Percentiles rank a stretch among this genome's conserved stretches.
Conservation (phyloP, 257 asterid genomes). For the Handroanthus guayacan region DNA sequence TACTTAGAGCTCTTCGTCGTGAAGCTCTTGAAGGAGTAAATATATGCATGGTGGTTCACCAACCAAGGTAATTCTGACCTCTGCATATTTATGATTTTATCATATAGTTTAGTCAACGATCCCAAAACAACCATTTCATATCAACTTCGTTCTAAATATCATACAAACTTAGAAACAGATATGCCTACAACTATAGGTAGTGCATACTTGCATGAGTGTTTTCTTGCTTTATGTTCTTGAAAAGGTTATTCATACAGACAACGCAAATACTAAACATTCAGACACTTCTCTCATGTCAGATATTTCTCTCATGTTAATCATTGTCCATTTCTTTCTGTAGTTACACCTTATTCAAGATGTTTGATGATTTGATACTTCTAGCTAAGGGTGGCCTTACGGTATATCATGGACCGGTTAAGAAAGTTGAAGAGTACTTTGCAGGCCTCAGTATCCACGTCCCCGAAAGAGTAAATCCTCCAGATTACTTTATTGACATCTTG, state of each 20-base stretch:
- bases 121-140: too few relatives aligned
- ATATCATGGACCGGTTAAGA: slow-evolving; percentile 95
- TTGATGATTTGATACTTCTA: slow-evolving; percentile 93
- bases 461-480: slow-evolving; percentile 97
- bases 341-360: slow-evolving; percentile 96
- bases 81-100: neutral
- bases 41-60: slow-evolving; percentile 97
- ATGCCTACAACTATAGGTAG: too few relatives aligned
- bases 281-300: neutral
- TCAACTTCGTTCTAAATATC: neutral
- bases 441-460: slow-evolving; percentile 87
- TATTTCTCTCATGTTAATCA: slow-evolving; percentile 3
- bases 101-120: neutral
- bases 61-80: slow-evolving; percentile 72
- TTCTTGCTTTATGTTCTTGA: neutral
- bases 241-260: neutral
- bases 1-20: slow-evolving; percentile 95
- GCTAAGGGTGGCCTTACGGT: slow-evolving; percentile 99
- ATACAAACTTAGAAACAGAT: too few relatives aligned
- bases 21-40: slow-evolving; percentile 99
- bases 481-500: slow-evolving; percentile 88
- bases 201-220: too few relatives aligned
- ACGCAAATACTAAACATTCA: neutral
- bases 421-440: slow-evolving; percentile 92
- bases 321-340: slow-evolving; percentile 54